Evolutionary conservation across 352 stramenopile genomes (phyloP), one percentile per base, ranked within the genome.

Genomic region (Nothophytophthora sp.): DNA sequence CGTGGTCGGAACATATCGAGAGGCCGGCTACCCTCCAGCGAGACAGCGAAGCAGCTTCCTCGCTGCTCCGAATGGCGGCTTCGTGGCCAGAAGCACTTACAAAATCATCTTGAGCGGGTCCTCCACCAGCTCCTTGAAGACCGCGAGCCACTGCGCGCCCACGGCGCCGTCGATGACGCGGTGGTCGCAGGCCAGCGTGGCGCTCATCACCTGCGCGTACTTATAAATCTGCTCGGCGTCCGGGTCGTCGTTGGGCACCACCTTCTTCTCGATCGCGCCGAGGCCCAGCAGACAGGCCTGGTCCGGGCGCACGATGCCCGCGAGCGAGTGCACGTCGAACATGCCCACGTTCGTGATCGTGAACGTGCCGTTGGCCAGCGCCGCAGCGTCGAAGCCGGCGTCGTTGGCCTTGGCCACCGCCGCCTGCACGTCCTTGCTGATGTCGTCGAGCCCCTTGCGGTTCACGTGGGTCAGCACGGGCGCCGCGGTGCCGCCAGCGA

Each of bases 121-220:
- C 68, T 99, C 95, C 16, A 99, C 83, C 55, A 98, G 74, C 50
- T 89, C 85, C 81, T 99, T 99, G 77, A 98, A 99, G 29, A 90
- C 85, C 49, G 82, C 85, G 37, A 99, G 70, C 95, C 95, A 99
- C 68, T 97, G 81, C 33, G 97, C 97, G 44, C 96, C 96, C 16
- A 98, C 95, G 27, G 96, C 96, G 55, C 96, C 96, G 66, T 99
- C 97, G 59, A 99, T 96, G 40, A 98, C 95, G 57, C 96, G 90
- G 76, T 99, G 96, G 80, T 99, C 96, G 79, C 92, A 98, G 62
- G 90, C 96, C 54, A 99, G 81, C 35, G 96, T 99, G 38, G 92
- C 95, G 35, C 90, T 98, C 76, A 99, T 86, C 62, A 97, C 80
- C 33, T 97, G 90, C 63, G 82, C 80, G 56, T 89, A 92, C 76